phyloP scores from a whole-genome alignment of 495 filamentous ascomycete species.

The Penicillium taxi region DNA sequence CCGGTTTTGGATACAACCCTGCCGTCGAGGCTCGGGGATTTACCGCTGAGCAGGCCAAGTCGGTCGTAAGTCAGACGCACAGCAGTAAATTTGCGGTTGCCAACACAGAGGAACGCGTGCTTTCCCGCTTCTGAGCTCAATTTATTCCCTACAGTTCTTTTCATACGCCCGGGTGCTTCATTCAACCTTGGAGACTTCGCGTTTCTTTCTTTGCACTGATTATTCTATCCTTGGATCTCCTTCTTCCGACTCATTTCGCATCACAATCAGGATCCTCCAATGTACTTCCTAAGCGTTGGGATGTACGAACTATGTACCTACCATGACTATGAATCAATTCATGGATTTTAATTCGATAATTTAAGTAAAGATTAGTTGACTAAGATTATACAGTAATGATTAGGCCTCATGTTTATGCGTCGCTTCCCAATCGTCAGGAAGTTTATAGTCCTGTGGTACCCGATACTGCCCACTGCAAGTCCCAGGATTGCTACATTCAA shows the following conservation, averaged over 20 bases:
- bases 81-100: slow-evolving; percentile 65
- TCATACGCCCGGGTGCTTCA: too few species aligned
- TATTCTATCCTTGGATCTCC: too few species aligned
- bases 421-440: slow-evolving; percentile 30
- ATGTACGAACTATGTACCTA: too few species aligned
- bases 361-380: too few species aligned
- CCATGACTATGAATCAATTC: too few species aligned
- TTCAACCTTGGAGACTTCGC: too few species aligned
- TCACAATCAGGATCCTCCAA: too few species aligned
- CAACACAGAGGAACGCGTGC: slow-evolving; percentile 63
- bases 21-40: slow-evolving; percentile 84
- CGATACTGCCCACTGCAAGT: slow-evolving; percentile 31
- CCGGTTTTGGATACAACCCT: slow-evolving; percentile 81
- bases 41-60: slow-evolving; percentile 63
- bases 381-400: neutral
- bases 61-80: slow-evolving; percentile 61
- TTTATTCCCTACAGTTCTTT: too few species aligned
- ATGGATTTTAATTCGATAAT: too few species aligned
- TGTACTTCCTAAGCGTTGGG: too few species aligned
- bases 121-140: slow-evolving; percentile 51
- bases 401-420: slow-evolving; percentile 19
- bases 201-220: too few species aligned
- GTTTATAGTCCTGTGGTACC: slow-evolving; percentile 25
- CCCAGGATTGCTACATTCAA: slow-evolving; percentile 23
- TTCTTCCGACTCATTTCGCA: too few species aligned